Evolutionary conservation across 2,329 filamentous ascomycete species (phyloP).

Genomic region (Sarocladium oryzae): DNA sequence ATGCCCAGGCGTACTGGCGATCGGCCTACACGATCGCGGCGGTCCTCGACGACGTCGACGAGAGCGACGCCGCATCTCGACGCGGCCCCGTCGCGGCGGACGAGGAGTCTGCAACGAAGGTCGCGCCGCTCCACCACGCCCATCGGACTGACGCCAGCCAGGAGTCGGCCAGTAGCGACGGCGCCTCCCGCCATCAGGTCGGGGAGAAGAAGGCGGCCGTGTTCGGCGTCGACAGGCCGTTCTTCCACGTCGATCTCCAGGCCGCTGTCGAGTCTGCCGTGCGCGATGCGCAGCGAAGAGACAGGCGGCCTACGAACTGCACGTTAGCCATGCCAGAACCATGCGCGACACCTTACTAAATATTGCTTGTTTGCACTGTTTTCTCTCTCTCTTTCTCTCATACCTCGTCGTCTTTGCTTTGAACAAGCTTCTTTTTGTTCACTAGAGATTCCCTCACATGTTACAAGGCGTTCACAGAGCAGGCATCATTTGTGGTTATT

Average conservation of each 20-base stretch:
- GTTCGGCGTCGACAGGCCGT: slow-evolving; percentile 37
- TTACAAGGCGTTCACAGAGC: too few species aligned
- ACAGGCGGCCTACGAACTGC: not conserved
- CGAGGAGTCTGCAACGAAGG: not conserved
- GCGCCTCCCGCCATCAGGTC: not conserved
- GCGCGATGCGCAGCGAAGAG: slow-evolving; percentile 15
- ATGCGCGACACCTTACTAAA: not conserved
- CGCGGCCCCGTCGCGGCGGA: not conserved
- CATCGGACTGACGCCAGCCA: not conserved
- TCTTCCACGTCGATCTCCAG: slow-evolving; percentile 40
- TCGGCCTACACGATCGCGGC: slow-evolving; percentile 12
- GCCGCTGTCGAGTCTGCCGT: slow-evolving; percentile 34
- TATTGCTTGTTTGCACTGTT: not conserved
- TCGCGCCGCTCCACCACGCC: not conserved
- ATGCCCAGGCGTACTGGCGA: slow-evolving; percentile 12
- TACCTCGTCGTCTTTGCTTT: not conserved
- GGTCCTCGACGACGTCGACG: slow-evolving; percentile 9
- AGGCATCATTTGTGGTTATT: too few species aligned
- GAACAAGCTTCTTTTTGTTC: too few species aligned
- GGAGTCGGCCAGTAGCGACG: not conserved
- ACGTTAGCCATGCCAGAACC: not conserved
- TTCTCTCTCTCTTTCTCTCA: not conserved
- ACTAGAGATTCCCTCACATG: too few species aligned
- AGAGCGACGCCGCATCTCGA: not conserved
- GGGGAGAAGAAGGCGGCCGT: slow-evolving; percentile 16